A percentile compares a stretch with the other conserved stretches of the same genome.
These are phyloP conservation scores for Ramicandelaber brevisporus DNA, from an alignment of 192 early-diverging fungal species.

Conservation along the genomic window DNA sequence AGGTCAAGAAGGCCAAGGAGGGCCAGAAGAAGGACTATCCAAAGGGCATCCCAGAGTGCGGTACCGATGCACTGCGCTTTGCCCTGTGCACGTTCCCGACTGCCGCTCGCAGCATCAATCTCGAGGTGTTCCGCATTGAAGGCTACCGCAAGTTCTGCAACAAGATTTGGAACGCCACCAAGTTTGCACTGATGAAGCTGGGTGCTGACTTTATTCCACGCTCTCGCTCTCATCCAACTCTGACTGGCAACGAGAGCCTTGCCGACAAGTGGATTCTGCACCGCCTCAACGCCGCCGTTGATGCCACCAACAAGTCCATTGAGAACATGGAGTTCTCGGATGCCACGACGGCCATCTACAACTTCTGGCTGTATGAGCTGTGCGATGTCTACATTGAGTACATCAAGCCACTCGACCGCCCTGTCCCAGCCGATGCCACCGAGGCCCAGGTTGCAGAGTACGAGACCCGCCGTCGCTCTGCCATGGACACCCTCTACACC, in stretches of 20 bases:
- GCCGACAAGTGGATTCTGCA: conserved; percentile 85
- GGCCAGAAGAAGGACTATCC: conserved; percentile 78
- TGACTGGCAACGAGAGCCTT: conserved; percentile 59
- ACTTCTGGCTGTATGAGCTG: conserved; percentile 90
- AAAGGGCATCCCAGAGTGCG: conserved; percentile 92
- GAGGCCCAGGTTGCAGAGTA: conserved; percentile 14
- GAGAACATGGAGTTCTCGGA: conserved; percentile 75
- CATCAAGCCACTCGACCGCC: conserved; percentile 71
- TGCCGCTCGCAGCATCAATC: conserved; percentile 64
- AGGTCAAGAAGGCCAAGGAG: conserved; percentile 64
- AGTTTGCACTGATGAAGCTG: conserved; percentile 86
- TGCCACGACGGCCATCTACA: conserved; percentile 64
- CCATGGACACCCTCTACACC: conserved; percentile 78
- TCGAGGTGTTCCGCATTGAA: conserved; percentile 88
- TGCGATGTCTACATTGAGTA: conserved; percentile 94
- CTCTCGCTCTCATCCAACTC: conserved; percentile 13
- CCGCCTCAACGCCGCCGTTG: conserved; percentile 59
- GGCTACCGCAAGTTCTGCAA: conserved; percentile 99
- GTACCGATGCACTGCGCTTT: conserved; percentile 84
- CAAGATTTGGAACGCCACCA: conserved; percentile 97
- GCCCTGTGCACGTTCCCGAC: conserved; percentile 53
- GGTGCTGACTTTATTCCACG: conserved; percentile 63
- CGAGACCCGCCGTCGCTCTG: conserved; percentile 26
- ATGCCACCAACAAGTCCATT: conserved; percentile 49
- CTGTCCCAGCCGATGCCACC: conserved; percentile 22